A percentile compares a stretch with the other conserved stretches of the same genome.
phyloP scores from a whole-genome alignment of 2,329 filamentous ascomycete genomes.

The Fusarium dimerum region DNA sequence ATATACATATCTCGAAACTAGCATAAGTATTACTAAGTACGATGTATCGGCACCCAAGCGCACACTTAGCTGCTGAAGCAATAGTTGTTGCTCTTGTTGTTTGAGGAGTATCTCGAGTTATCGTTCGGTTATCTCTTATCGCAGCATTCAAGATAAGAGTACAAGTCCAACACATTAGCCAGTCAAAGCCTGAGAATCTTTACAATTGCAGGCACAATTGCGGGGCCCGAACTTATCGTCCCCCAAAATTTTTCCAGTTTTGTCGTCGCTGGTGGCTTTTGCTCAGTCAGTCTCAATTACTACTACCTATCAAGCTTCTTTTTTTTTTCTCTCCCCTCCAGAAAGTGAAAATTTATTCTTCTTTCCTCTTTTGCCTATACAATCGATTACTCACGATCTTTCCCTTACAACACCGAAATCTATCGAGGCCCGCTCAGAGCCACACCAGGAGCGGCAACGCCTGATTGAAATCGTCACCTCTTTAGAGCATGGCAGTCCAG shows the following conservation, averaged over 20 bases:
- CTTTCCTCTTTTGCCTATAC: conserved; percentile 6
- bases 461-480: conserved; percentile 12
- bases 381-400: background rate
- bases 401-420: background rate
- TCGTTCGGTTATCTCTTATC: conserved; percentile 11
- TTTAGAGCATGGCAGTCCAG: conserved; percentile 38
- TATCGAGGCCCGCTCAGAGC: background rate
- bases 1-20: background rate
- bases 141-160: background rate
- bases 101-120: background rate
- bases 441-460: conserved; percentile 10
- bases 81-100: too few relatives aligned
- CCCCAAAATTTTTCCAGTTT: conserved; percentile 30
- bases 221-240: conserved; percentile 21
- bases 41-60: too few relatives aligned
- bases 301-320: conserved; percentile 7
- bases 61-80: too few relatives aligned
- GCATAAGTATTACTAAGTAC: too few relatives aligned
- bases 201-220: conserved; percentile 5
- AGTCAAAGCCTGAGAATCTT: conserved; percentile 10
- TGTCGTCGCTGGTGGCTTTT: conserved; percentile 10
- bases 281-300: background rate
- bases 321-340: too few relatives aligned
- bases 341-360: background rate
- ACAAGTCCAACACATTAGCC: conserved; percentile 15